Base-by-base conservation (phyloP, 352 stramenopile species). In the Phytophthora ohioensis region DNA sequence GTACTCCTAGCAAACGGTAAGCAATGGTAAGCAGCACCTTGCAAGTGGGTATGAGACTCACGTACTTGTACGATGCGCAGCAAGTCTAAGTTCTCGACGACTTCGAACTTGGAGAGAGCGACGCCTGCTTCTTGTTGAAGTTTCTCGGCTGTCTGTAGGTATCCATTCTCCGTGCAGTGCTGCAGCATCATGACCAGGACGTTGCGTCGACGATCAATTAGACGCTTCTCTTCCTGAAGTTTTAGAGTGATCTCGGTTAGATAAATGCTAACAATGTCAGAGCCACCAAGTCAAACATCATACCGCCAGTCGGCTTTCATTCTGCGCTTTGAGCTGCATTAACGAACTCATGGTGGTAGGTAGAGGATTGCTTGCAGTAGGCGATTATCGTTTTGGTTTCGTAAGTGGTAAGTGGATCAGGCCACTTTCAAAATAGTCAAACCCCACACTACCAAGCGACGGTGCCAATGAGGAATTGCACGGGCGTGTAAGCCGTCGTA, bases 21-120 rank as follows among this genome's bases (percentile, higher is more conserved):
- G 12, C 4, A 65, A 32, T 46, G 30, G n/a, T 55, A n/a, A 65
- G 43, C 36, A 1, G 21, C 21, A 27, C 21, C 21, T 27, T 27
- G 21, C 21, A 27, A 27, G 21, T 27, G 21, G 1, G 21, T 27
- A 27, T 27, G 21, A 27, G 21, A 27, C 12, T 54, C 10, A 66
- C 60, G 43, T 60, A 92, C 84, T 75, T 94, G 88, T 12, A 96
- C 75, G 39, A 95, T 95, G 3, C 87, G 80, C 42, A 94, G 58
- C 36, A 98, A 72, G 67, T 98, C 92, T 39, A 98, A 82, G 71
- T 98, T 98, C 68, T 98, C 94, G 15, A 96, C 93, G 17, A 96
- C 85, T 63, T 97, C 89, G 54, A 97, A 98, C 68, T 97, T 97
- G 57, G 82, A 90, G 34, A 97, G 82, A 42, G 86, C 80, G 4